These are phyloP conservation scores for Cryomyces minteri DNA, from an alignment of 495 filamentous ascomycete species.

Conservation along the genomic window DNA sequence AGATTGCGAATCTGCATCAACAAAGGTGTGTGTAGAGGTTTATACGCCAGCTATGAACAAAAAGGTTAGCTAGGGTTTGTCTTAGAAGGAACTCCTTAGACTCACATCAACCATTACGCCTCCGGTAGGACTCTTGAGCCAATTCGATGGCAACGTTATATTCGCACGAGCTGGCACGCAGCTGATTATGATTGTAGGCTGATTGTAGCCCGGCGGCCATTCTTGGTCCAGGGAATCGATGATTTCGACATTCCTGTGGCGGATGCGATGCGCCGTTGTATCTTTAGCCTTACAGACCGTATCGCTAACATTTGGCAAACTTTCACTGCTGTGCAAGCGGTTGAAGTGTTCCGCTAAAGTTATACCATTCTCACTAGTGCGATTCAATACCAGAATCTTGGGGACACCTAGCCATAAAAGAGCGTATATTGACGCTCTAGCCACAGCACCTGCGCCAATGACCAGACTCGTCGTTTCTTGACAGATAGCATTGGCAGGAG, in stretches of 20 bases:
- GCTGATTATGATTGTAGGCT: slow-evolving; percentile 58
- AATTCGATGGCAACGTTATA: slow-evolving; percentile 40
- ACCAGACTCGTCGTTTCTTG: slow-evolving; percentile 51
- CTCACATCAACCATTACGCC: slow-evolving; percentile 60
- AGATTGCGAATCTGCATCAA: slow-evolving; percentile 45
- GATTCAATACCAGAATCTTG: slow-evolving; percentile 60
- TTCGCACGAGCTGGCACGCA: slow-evolving; percentile 58
- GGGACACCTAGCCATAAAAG: slow-evolving; percentile 60
- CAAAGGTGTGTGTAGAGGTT: slow-evolving; percentile 52
- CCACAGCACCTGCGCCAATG: slow-evolving; percentile 70
- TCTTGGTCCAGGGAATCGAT: slow-evolving; percentile 35
- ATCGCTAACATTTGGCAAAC: neutral
- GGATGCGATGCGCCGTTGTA: neutral
- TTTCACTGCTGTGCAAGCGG: neutral
- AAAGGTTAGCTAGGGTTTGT: neutral
- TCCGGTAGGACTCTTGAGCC: slow-evolving; percentile 59
- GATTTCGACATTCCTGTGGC: slow-evolving; percentile 19
- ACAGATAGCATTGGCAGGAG: slow-evolving; percentile 59
- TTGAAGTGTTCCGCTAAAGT: slow-evolving; percentile 58
- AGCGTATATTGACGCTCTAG: slow-evolving; percentile 55
- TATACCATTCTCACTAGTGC: slow-evolving; percentile 40
- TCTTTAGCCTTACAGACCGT: neutral
- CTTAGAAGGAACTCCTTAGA: slow-evolving; percentile 1
- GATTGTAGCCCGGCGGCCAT: slow-evolving; percentile 45
- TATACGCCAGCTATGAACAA: slow-evolving; percentile 45